These are phyloP conservation scores for Chamaenerion angustifolium DNA, from an alignment of 345 rosid species.

Conservation along the genomic window DNA sequence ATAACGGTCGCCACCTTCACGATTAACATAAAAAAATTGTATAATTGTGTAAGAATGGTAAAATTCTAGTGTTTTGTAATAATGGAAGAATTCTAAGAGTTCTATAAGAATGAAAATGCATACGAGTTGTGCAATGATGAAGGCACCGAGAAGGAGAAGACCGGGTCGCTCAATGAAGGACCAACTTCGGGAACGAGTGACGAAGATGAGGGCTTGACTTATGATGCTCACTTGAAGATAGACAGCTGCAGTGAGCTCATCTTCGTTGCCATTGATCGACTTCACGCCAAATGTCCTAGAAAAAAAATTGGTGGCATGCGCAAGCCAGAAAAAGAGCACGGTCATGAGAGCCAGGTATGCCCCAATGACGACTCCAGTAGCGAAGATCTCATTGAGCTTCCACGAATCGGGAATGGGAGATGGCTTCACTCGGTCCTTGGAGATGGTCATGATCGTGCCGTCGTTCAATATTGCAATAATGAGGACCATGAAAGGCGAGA, in stretches of 20 bases:
- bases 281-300: slow-evolving; percentile 21
- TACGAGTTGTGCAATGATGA: slow-evolving; percentile 22
- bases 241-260: slow-evolving; percentile 20
- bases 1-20: slow-evolving; percentile 31
- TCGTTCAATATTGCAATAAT: slow-evolving; percentile 29
- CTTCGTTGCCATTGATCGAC: slow-evolving; percentile 9
- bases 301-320: slow-evolving; percentile 19
- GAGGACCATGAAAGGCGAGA: slow-evolving; percentile 31
- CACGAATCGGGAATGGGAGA: slow-evolving; percentile 25
- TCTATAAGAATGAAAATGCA: background rate
- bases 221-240: slow-evolving; percentile 28
- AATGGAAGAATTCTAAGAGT: background rate
- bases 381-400: slow-evolving; percentile 29
- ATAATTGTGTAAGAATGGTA: too few relatives aligned
- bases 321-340: slow-evolving; percentile 22
- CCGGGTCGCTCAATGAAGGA: slow-evolving; percentile 22
- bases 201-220: slow-evolving; percentile 29
- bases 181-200: slow-evolving; percentile 28
- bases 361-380: slow-evolving; percentile 21
- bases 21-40: too few relatives aligned
- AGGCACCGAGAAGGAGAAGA: slow-evolving; percentile 15
- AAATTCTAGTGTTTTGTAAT: background rate
- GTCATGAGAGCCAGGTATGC: slow-evolving; percentile 21
- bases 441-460: slow-evolving; percentile 30
- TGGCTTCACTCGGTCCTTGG: slow-evolving; percentile 29